Evolutionary conservation across 345 rosid species (phyloP).

Genomic region (Angophora floribunda): DNA sequence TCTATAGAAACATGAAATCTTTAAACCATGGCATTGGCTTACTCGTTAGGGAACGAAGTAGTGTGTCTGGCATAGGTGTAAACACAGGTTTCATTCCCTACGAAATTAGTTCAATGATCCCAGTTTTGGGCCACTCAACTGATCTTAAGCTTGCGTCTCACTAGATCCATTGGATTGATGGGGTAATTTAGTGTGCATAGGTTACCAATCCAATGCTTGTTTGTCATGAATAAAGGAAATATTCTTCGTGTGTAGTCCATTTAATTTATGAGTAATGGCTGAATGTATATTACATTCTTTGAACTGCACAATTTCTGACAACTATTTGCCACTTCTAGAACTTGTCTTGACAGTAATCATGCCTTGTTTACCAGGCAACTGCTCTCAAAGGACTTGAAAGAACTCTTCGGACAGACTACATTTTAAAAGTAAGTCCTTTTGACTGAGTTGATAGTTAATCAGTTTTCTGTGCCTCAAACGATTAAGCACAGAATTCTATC

Average conservation of each 20-base stretch:
- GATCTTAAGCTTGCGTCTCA: not conserved
- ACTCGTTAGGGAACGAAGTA: not conserved
- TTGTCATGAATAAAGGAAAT: not conserved
- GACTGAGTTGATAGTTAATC: not conserved
- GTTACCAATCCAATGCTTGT: not conserved
- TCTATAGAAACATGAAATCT: not conserved
- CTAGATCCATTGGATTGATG: not conserved
- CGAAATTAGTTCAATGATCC: not conserved
- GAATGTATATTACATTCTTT: not conserved
- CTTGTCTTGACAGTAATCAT: not conserved
- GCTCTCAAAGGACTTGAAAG: slow-evolving; percentile 24
- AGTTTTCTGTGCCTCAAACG: not conserved
- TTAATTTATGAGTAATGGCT: not conserved
- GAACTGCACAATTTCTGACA: not conserved
- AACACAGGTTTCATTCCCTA: not conserved
- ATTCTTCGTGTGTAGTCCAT: not conserved
- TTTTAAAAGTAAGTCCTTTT: slow-evolving; percentile 17
- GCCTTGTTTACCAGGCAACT: slow-evolving; percentile 15
- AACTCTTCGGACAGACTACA: slow-evolving; percentile 40
- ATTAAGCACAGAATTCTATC: not conserved
- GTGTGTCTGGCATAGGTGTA: not conserved
- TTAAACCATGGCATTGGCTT: not conserved
- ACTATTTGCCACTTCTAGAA: not conserved
- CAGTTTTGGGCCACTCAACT: not conserved
- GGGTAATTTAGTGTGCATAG: not conserved